Percentiles rank a stretch among this genome's conserved stretches.
Evolutionary conservation across 805 yeast species (phyloP).

Genomic region (Pichia nakasei): DNA sequence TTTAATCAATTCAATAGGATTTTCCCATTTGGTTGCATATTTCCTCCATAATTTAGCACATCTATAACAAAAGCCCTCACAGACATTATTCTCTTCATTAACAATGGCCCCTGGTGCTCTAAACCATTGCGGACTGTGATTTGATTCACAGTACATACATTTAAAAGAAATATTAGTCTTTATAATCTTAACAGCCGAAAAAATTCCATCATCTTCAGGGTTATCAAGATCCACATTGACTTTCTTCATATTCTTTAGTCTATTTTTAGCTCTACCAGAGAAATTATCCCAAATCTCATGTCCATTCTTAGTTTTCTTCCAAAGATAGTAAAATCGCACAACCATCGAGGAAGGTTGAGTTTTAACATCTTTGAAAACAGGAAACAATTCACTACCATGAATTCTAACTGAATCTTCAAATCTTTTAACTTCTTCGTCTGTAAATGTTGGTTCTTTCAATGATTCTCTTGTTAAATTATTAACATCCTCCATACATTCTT

Average conservation of each 20-base stretch:
- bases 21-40: constrained; percentile 82
- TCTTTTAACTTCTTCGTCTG: constrained; percentile 47
- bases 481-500: constrained; percentile 39
- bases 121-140: constrained; percentile 54
- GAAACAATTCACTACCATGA: constrained; percentile 72
- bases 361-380: constrained; percentile 61
- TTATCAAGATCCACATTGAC: constrained; percentile 40
- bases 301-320: constrained; percentile 84
- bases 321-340: constrained; percentile 79
- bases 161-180: constrained; percentile 34
- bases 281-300: constrained; percentile 73
- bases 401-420: constrained; percentile 71
- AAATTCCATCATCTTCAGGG: constrained; percentile 63
- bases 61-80: constrained; percentile 66
- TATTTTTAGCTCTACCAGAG: constrained; percentile 61
- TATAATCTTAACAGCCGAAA: constrained; percentile 44
- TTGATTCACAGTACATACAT: constrained; percentile 68
- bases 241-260: constrained; percentile 32
- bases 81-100: constrained; percentile 25
- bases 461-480: constrained; percentile 42
- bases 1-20: constrained; percentile 57
- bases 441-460: constrained; percentile 71
- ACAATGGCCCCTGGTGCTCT: constrained; percentile 54
- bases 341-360: constrained; percentile 69
- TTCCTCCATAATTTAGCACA: constrained; percentile 91